Base-by-base conservation (phyloP, 805 yeast species). In the Starmerella sp. region DNA sequence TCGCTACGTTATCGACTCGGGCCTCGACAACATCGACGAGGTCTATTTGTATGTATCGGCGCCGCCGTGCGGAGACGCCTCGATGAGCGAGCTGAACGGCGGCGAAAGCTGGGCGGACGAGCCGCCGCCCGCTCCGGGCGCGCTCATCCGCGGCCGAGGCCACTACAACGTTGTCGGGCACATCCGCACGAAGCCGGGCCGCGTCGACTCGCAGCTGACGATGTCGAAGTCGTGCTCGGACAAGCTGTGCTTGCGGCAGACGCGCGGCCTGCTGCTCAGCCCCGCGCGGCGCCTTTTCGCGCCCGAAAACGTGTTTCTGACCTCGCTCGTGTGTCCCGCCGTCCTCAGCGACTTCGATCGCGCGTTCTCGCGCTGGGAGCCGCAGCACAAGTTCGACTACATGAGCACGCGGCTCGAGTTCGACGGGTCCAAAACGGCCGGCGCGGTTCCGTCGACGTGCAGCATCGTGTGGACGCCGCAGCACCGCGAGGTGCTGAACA, bases 121-220 rank as follows among this genome's bases (percentile, higher is more conserved):
- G 17, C 48, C 50, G 31, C 56, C 31, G 8, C 49, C 56, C n/a
- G 52, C 17, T 9, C 39, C 51, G 5, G 56, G 52, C 17, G 48
- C 35, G 38, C 50, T 49, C 48, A 31, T 61, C 17, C 48, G 65
- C 2, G 65, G 66, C 32, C 50, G 66, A 3, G 60, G 55, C 17
- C 57, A 61, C 29, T 61, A 37, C 49, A 54, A 55, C 45, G 31
- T 15, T 31, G 37, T 75, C 2, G 95, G 96, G 0, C 68, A 72
- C 8, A 89, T 91, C 0, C 73, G 98, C 58, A 90, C 97, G 0
- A 91, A 93, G 65, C 98, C 97, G 0, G 98, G 98, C 1, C 68
- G 97, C 51, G 66, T 74, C 32, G 97, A 93, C 65, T 84, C 96
- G 2, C 76, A 77, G 1, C 59, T 80, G 4, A 78, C 95, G 0